These are phyloP conservation scores for Talaromyces liani DNA, from an alignment of 495 filamentous ascomycete genomes.

Conservation along the genomic window DNA sequence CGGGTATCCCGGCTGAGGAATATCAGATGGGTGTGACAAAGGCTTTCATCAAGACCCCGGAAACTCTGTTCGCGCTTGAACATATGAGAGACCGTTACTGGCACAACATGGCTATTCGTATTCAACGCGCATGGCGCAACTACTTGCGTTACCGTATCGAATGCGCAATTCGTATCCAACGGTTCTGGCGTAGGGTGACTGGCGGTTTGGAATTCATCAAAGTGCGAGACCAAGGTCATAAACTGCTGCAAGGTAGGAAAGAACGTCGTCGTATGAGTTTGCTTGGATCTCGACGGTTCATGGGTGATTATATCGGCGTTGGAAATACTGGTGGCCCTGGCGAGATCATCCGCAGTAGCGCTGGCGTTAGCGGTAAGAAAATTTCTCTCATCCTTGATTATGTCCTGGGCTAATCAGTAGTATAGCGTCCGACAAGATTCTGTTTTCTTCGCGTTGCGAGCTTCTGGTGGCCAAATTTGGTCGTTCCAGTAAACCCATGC, in stretches of 20 bases:
- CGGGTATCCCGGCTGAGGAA: slow-evolving; percentile 87
- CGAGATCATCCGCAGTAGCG: slow-evolving; percentile 65
- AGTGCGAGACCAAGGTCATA: slow-evolving; percentile 84
- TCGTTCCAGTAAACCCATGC: slow-evolving; percentile 85
- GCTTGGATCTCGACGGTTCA: slow-evolving; percentile 82
- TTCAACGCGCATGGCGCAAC: slow-evolving; percentile 95
- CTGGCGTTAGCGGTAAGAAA: slow-evolving; percentile 47
- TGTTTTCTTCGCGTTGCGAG: slow-evolving; percentile 90
- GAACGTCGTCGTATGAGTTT: slow-evolving; percentile 87
- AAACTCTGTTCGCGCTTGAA: slow-evolving; percentile 94
- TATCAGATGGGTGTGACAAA: slow-evolving; percentile 97
- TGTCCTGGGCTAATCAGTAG: slow-evolving; percentile 13
- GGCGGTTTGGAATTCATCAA: slow-evolving; percentile 82
- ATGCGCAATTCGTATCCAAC: slow-evolving; percentile 87
- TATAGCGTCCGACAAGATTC: slow-evolving; percentile 56
- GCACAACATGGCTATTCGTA: slow-evolving; percentile 98
- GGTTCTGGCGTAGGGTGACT: slow-evolving; percentile 87
- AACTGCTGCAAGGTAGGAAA: slow-evolving; percentile 73
- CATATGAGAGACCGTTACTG: slow-evolving; percentile 97
- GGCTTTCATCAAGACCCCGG: slow-evolving; percentile 97
- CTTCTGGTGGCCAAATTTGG: slow-evolving; percentile 88
- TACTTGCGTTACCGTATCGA: slow-evolving; percentile 89
- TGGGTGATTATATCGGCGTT: slow-evolving; percentile 92
- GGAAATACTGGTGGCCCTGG: slow-evolving; percentile 74
- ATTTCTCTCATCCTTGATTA: not conserved